These are phyloP conservation scores for Erysimum pusillum DNA, from an alignment of 441 rosid species.

Conservation along the genomic window DNA sequence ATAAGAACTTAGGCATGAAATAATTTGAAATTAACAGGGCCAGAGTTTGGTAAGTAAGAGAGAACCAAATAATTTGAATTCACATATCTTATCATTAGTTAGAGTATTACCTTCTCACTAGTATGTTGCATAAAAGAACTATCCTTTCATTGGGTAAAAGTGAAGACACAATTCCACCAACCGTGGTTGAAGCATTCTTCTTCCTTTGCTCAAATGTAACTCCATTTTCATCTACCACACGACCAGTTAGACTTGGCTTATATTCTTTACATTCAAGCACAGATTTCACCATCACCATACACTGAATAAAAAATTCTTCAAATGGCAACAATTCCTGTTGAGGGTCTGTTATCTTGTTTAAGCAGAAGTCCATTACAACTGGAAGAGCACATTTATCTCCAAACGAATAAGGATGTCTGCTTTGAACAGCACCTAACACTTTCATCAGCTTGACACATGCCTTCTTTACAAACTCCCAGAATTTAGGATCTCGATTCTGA, in stretches of 20 bases:
- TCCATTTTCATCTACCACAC: conserved; percentile 88
- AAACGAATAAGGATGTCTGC: conserved; percentile 95
- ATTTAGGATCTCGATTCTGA: conserved; percentile 68
- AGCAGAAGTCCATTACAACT: conserved; percentile 86
- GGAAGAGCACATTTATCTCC: conserved; percentile 94
- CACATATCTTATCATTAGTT: conserved; percentile 21
- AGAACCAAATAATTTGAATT: conserved; percentile 21
- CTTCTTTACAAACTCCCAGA: conserved; percentile 85
- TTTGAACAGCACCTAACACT: conserved; percentile 84
- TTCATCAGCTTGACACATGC: conserved; percentile 95
- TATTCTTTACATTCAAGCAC: conserved; percentile 96
- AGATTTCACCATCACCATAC: conserved; percentile 96
- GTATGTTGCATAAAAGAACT: conserved; percentile 80
- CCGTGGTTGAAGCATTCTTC: conserved; percentile 78
- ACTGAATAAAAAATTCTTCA: conserved; percentile 89
- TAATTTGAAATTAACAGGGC: conserved; percentile 8
- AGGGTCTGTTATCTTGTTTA: conserved; percentile 86
- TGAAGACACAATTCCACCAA: conserved; percentile 75
- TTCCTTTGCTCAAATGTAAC: conserved; percentile 84
- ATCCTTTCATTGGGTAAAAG: conserved; percentile 89
- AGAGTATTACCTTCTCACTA: conserved; percentile 84
- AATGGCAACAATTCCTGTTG: conserved; percentile 67
- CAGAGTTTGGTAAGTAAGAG: conserved; percentile 9
- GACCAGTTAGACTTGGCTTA: conserved; percentile 87
- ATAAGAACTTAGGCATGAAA: conserved; percentile 32